Conservation (phyloP, 768 basidiomycete species). For the Tulasnella calospora region DNA sequence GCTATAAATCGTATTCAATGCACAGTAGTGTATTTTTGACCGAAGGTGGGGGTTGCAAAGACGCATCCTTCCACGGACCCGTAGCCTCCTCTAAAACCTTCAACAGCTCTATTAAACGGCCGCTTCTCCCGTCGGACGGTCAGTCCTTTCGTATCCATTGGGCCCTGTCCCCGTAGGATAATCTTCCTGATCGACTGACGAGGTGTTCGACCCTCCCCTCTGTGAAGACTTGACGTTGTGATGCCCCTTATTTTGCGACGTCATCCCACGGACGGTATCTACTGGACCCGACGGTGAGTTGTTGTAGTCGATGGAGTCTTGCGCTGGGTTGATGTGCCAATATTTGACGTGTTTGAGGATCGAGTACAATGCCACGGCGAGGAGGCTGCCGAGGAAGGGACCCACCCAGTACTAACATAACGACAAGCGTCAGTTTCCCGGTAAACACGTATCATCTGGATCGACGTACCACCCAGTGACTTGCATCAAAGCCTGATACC, state of each 20-base stretch:
- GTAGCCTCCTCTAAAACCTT: no score
- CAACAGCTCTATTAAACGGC: background rate
- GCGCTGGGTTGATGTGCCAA: constrained; percentile 51
- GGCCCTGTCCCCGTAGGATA: background rate
- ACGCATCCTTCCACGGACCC: no score
- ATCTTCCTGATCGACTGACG: background rate
- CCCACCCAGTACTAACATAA: constrained; percentile 61
- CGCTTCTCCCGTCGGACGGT: background rate
- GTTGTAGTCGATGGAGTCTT: constrained; percentile 43
- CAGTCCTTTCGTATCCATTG: background rate
- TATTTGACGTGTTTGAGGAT: constrained; percentile 39
- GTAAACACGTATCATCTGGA: background rate
- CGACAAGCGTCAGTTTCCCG: background rate
- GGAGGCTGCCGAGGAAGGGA: constrained; percentile 59
- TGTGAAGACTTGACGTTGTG: background rate
- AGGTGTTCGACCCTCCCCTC: background rate
- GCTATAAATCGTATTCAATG: background rate
- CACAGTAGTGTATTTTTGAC: background rate
- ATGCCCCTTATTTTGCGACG: background rate
- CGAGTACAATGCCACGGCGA: constrained; percentile 54
- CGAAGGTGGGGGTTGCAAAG: no score
- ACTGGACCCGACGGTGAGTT: constrained; percentile 45
- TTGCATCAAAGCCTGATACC: constrained; percentile 52
- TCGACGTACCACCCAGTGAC: constrained; percentile 59
- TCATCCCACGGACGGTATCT: constrained; percentile 13